Evolutionary conservation across 2,329 filamentous ascomycete species (phyloP), one percentile per base, ranked within the genome.

Genomic region (Penicillium sp.): DNA sequence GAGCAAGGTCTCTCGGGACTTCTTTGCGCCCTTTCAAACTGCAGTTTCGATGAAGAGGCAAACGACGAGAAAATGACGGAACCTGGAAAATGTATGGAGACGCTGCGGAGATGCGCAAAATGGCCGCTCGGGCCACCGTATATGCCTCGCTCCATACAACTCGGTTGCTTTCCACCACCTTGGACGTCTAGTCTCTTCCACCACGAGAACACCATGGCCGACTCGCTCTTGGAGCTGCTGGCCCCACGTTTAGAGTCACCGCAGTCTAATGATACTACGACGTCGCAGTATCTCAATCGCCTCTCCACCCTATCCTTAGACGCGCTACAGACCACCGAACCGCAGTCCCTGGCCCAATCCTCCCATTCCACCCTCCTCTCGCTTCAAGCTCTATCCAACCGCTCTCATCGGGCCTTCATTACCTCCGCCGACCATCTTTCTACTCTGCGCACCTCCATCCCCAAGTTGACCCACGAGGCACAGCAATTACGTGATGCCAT

Each of bases 331-430:
- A 85, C 86, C 24, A 87, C 85, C 6, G 95, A 99, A 75, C 88
- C 89, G 0, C 87, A 92, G 61, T 87, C 87, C 0, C 85, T 98
- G n/a, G 81, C 89, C 0, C 91, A 97, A 69, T 84, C 87, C 56
- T 89, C 90, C 3, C 92, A 97, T 62, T 90, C 91, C 0, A 85
- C 90, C 41, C 84, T 94, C 14, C 85, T 96, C 41, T 91, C 92
- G 0, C 83, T 98, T 1, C 95, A 99, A 73, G 85, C 87, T 0
- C 86, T 98, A 51, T 94, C 93, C 7, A 96, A 96, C 68, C 90
- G 91, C 66, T 96, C 93, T 0, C 89, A 97, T 76, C 91, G 89
- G 71, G 83, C 88, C 18, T 88, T 98, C 64, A 92, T 97, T 67
- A 83, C 88, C 54, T 95, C 94, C 4, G 88, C 91, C 22, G 85